Evolutionary conservation across 164 flowering plant genomes (phyloP).

Genomic region (Litsea cubeba): DNA sequence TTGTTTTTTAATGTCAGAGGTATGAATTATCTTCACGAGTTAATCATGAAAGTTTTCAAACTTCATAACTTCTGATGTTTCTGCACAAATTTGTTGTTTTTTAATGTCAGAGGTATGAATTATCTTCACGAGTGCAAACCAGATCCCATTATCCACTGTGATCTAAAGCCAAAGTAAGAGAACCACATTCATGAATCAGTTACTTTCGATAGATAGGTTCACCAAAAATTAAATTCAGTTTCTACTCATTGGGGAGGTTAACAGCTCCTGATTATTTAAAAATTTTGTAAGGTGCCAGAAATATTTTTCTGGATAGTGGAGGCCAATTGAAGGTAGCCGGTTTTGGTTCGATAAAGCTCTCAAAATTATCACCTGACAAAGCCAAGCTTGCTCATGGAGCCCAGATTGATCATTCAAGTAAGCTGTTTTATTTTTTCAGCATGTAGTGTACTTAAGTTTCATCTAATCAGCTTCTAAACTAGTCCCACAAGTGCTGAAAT

Average conservation of each 20-base stretch:
- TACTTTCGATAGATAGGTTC: constrained; percentile 6
- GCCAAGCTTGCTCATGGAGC: constrained; percentile 43
- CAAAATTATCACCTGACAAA: constrained; percentile 62
- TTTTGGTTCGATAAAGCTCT: constrained; percentile 68
- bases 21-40: no score
- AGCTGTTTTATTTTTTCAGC: constrained; percentile 21
- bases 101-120: constrained; percentile 82
- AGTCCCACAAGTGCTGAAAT: background rate
- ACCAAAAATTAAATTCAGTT: constrained; percentile 8
- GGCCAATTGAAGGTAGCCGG: constrained; percentile 89
- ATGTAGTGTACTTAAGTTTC: background rate
- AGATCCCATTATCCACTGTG: constrained; percentile 9
- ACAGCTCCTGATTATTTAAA: constrained; percentile 66
- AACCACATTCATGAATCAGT: background rate
- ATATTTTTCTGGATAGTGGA: constrained; percentile 97
- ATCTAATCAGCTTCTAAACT: background rate
- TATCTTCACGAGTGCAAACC: constrained; percentile 57
- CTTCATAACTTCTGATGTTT: background rate
- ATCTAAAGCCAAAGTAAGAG: constrained; percentile 10
- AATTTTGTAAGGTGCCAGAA: constrained; percentile 99
- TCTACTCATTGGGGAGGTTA: constrained; percentile 20
- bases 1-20: no score
- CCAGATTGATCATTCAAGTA: constrained; percentile 58
- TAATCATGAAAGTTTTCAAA: no score
- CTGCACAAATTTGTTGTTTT: background rate